phyloP scores from a whole-genome alignment of 106 monocot genomes.

The Vanilla planifolia region DNA sequence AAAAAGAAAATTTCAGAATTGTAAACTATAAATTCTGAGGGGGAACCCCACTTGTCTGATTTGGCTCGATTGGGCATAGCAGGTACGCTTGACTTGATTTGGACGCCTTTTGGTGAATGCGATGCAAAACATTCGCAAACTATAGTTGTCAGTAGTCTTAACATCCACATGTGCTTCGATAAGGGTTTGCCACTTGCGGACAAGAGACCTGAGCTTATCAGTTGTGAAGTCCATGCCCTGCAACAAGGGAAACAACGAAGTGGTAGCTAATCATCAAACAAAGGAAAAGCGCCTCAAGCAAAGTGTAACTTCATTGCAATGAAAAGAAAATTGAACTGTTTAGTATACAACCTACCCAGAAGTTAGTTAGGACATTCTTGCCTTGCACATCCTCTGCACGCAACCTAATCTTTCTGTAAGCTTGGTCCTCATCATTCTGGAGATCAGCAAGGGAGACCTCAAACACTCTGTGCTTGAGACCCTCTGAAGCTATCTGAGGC shows the following conservation, averaged over 20 bases:
- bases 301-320: too few relatives aligned
- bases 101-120: conserved; percentile 83
- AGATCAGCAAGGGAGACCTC: conserved; percentile 82
- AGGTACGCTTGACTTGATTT: conserved; percentile 92
- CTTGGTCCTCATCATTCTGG: conserved; percentile 88
- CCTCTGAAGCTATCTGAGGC: conserved; percentile 78
- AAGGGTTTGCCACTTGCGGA: conserved; percentile 82
- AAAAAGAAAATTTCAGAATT: background rate
- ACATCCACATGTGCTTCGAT: conserved; percentile 97
- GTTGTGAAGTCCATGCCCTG: conserved; percentile 91
- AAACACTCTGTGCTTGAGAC: conserved; percentile 90
- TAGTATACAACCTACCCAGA: conserved; percentile 58
- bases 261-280: too few relatives aligned
- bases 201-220: conserved; percentile 80
- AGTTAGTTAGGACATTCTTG: conserved; percentile 89
- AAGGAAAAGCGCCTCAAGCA: too few relatives aligned
- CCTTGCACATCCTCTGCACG: conserved; percentile 87
- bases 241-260: too few relatives aligned
- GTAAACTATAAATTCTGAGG: too few relatives aligned
- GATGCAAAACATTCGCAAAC: conserved; percentile 82
- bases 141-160: conserved; percentile 85
- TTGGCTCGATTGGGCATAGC: conserved; percentile 82
- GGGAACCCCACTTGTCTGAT: conserved; percentile 66
- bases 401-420: conserved; percentile 84
- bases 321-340: too few relatives aligned